A percentile compares a stretch with the other conserved stretches of the same genome.
phyloP scores from a whole-genome alignment of 176 grass and related monocot genomes.

The Oryza meyeriana region DNA sequence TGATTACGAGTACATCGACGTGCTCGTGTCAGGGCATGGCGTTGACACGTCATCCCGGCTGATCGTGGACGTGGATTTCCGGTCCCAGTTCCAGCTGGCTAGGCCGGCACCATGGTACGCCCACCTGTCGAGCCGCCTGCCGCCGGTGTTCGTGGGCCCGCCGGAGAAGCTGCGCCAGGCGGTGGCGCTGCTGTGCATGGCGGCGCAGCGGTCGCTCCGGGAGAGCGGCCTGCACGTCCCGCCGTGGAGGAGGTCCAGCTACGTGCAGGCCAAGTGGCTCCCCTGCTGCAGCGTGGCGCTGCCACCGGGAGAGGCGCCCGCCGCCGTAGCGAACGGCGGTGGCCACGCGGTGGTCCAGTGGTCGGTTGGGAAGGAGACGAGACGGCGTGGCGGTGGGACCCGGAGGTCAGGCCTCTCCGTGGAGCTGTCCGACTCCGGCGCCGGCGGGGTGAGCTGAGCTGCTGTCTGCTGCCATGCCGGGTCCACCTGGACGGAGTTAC shows the following conservation, averaged over 20 bases:
- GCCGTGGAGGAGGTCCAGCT: conserved; percentile 63
- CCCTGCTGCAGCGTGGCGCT: not conserved
- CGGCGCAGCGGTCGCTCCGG: conserved; percentile 54
- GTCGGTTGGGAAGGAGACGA: not conserved
- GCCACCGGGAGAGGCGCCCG: not conserved
- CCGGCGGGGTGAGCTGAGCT: not conserved
- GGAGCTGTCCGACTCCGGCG: conserved; percentile 7
- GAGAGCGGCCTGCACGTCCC: conserved; percentile 78
- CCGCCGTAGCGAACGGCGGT: not conserved
- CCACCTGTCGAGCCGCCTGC: conserved; percentile 43
- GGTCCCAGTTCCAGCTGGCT: conserved; percentile 65
- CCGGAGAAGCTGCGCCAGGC: conserved; percentile 49
- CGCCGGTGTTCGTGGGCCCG: conserved; percentile 49
- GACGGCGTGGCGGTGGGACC: not conserved
- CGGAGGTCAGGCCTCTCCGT: conserved; percentile 6
- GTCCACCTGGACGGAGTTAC: not conserved
- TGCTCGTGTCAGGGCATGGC: conserved; percentile 20
- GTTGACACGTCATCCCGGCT: conserved; percentile 24
- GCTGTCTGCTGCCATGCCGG: not conserved
- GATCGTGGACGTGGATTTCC: conserved; percentile 70
- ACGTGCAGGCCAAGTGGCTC: conserved; percentile 78
- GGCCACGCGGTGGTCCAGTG: not conserved
- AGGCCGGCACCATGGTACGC: conserved; percentile 57
- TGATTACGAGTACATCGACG: conserved; percentile 69
- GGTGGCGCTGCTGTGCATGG: conserved; percentile 57